Base-by-base conservation (phyloP, 257 asterid species). In the Rauvolfia tetraphylla region DNA sequence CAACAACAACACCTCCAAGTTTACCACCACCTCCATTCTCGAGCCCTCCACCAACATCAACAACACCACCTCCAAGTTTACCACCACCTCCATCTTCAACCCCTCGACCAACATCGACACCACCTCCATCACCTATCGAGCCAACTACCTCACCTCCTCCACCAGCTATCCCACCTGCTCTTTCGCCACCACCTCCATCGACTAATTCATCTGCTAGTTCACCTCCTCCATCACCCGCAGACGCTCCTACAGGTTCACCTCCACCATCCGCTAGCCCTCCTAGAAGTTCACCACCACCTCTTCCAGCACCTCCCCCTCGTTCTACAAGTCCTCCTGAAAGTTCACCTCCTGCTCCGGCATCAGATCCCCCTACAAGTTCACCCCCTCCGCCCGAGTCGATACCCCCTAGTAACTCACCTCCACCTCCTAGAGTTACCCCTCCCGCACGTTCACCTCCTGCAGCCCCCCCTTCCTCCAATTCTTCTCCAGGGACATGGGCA, bases 311-410 rank as follows among this genome's bases (percentile, higher is more conserved):
- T 0, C 75, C 79, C 17, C 80, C 78, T 13, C 68, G 78, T 34
- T 74, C 85, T 8, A 27, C 75, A 23, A 72, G 71, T n/a, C 82
- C 82, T 0, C 83, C 76, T 36, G 57, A 1, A 81, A 25, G 17
- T 71, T 73, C 86, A 56, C 48, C 81, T 3, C 27, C 86, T 57
- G 67, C 79, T 5, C 86, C 85, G 0, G 78, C 87, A 57, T 74
- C 39, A 80, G 61, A 31, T 12, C 59, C 87, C 13, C 73, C 87
- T 25, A 0, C 65, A 29, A 63, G 18, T 15, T 77, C 92, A 29
- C 90, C 96, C 29, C 88, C 95, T 5, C 82, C 88, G 23, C 90
- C 90, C 18, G 71, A 85, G 17, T 22, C 81, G 14, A 54, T 33
- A 39, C 72, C 79, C 38, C 87, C 84, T 17, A 78, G 46, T 44